phyloP scores from a whole-genome alignment of 805 yeast genomes.

The Priceomyces melissophilus region DNA sequence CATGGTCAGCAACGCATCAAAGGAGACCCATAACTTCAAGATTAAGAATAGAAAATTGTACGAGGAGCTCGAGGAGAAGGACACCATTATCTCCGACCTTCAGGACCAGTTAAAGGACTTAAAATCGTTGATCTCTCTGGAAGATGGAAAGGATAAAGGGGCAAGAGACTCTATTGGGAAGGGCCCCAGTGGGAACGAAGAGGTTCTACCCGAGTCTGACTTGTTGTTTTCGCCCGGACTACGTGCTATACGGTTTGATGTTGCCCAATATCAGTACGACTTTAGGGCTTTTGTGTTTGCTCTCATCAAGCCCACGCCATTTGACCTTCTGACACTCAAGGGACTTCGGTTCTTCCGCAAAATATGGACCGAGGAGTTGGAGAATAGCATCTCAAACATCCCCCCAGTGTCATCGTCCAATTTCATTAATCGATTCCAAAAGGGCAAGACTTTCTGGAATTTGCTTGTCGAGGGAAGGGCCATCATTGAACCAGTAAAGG shows the following conservation, averaged over 20 bases:
- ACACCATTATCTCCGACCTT: slow-evolving; percentile 59
- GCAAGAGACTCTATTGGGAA: slow-evolving; percentile 13
- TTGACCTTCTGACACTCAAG: slow-evolving; percentile 41
- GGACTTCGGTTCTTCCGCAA: slow-evolving; percentile 59
- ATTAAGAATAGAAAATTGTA: slow-evolving; percentile 54
- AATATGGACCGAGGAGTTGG: slow-evolving; percentile 74
- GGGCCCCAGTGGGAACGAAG: slow-evolving; percentile 7
- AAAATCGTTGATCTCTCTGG: slow-evolving; percentile 54
- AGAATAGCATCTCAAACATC: slow-evolving; percentile 32
- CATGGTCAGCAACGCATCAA: slow-evolving; percentile 78
- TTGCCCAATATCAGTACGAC: slow-evolving; percentile 37
- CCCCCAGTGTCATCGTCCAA: slow-evolving; percentile 51
- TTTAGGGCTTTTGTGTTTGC: slow-evolving; percentile 40
- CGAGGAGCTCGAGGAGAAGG: slow-evolving; percentile 62
- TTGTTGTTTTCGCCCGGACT: slow-evolving; percentile 30
- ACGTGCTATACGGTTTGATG: slow-evolving; percentile 43
- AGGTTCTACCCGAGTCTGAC: not conserved
- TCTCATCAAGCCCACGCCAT: slow-evolving; percentile 28
- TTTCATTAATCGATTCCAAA: slow-evolving; percentile 39
- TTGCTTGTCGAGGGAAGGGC: slow-evolving; percentile 78
- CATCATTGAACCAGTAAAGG: slow-evolving; percentile 81
- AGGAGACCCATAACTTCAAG: slow-evolving; percentile 58
- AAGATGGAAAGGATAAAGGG: slow-evolving; percentile 41
- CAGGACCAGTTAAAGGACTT: slow-evolving; percentile 66
- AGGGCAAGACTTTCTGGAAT: slow-evolving; percentile 51